Evolutionary conservation across 1,284 basidiomycete species (phyloP).

Genomic region (Rhodotorula sp.): DNA sequence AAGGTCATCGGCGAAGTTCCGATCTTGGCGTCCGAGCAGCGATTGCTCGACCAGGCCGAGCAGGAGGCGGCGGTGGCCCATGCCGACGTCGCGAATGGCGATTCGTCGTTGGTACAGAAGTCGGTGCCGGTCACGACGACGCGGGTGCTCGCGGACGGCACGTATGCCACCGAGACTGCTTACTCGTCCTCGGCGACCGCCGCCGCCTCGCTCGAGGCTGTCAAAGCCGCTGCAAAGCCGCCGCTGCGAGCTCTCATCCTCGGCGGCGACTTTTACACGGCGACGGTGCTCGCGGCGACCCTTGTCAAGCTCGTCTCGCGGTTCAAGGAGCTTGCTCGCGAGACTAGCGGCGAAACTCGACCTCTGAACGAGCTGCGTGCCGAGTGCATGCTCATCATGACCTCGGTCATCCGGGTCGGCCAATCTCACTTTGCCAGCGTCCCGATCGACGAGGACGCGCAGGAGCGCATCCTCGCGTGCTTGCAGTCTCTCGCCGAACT

Average conservation of each 20-base stretch:
- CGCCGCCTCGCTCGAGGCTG: conserved; percentile 68
- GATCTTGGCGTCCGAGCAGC: conserved; percentile 82
- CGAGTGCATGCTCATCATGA: conserved; percentile 99
- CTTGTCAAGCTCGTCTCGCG: conserved; percentile 89
- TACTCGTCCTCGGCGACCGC: conserved; percentile 63
- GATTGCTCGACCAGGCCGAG: conserved; percentile 70
- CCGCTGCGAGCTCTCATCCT: conserved; percentile 85
- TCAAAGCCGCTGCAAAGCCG: conserved; percentile 83
- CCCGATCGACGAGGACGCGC: conserved; percentile 96
- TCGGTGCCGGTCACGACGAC: conserved; percentile 55
- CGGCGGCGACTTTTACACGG: conserved; percentile 96
- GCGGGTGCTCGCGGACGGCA: conserved; percentile 87
- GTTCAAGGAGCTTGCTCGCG: conserved; percentile 61
- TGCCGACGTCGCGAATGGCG: conserved; percentile 31
- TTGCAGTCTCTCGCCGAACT: conserved; percentile 75
- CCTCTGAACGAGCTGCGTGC: conserved; percentile 75
- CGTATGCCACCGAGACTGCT: conserved; percentile 95
- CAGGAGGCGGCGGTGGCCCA: conserved; percentile 56
- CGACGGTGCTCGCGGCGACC: conserved; percentile 80
- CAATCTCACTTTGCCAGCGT: conserved; percentile 92
- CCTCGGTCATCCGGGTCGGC: conserved; percentile 91
- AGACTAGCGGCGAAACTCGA: conserved; percentile 53
- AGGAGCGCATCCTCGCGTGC: conserved; percentile 94
- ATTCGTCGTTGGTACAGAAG: conserved; percentile 42
- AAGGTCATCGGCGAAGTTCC: conserved; percentile 93